Evolutionary conservation across 805 yeast genomes (phyloP), one percentile per base, ranked within the genome.

Genomic region (Kuraishia hungarica): DNA sequence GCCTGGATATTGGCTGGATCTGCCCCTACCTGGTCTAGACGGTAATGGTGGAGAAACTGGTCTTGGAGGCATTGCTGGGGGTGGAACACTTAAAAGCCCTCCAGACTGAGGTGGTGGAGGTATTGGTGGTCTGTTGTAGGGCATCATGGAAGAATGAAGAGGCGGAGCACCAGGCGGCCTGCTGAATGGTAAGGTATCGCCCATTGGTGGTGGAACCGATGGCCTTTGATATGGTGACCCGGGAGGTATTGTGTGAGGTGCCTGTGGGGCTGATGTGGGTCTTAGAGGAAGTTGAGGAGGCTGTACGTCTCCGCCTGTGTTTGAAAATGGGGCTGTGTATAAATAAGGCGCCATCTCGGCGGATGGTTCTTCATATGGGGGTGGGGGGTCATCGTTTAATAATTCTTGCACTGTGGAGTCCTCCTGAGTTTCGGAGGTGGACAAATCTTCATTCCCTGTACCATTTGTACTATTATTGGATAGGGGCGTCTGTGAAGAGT

Each of bases 281-380:
- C 43, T 35, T 7, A 15, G n/a, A 2, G 60, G 57, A 10, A 46
- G 53, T 51, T 57, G 47, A 22, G 54, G 51, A 35, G 55, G 11
- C 53, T 11, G 26, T 51, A 19, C 48, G 51, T 59, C 60, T n/a
- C 68, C 68, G 3, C 68, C 68, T 6, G 67, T 63, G 26, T 60
- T 62, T n/a, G 67, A 56, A 48, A 62, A 65, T n/a, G 62, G 67
- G 2, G 68, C 67, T 19, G 66, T 55, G 43, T 56, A 49, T 1
- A 62, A 59, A 20, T 59, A 35, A 1, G 54, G 57, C 1, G 62
- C 63, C 8, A 58, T 53, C 1, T 60, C 64, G 1, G 70, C 61
- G 10, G 69, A 66, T 23, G 67, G 59, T 51, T 67, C 72, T 1
- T 72, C 61, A 55, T 73, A 73, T 6, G 65, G 67, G 1, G 77